Conservation (phyloP, 345 rosid species). For the Gossypium ekmanianum region DNA sequence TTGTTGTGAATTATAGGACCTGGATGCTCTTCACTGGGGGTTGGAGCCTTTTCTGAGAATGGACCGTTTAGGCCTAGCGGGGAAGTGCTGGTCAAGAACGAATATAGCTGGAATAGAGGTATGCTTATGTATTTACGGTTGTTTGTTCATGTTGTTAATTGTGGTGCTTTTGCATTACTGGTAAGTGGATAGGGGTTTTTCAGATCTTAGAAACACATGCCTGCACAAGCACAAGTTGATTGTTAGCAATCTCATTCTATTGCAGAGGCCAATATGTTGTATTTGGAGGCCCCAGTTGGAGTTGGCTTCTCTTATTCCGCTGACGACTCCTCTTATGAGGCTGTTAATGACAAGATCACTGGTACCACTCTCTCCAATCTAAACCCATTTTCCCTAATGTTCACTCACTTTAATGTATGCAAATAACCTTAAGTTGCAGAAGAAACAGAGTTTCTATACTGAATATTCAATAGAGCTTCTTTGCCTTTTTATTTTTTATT, state of each 20-base stretch:
- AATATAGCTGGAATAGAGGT: constrained; percentile 94
- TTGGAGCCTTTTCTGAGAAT: constrained; percentile 94
- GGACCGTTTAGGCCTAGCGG: constrained; percentile 98
- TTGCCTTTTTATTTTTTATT: neutral
- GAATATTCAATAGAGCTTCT: constrained; percentile 30
- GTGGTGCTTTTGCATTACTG: constrained; percentile 1
- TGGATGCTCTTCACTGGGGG: constrained; percentile 97
- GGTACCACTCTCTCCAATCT: constrained; percentile 36
- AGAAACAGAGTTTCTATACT: constrained; percentile 25
- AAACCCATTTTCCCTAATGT: neutral
- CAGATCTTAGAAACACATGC: neutral
- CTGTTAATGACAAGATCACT: constrained; percentile 74
- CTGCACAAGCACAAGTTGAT: constrained; percentile 1
- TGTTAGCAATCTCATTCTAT: constrained; percentile 14
- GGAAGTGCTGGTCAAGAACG: constrained; percentile 60
- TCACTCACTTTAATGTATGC: neutral
- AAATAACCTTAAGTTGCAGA: neutral
- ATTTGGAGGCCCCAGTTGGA: constrained; percentile 88
- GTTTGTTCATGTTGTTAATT: neutral
- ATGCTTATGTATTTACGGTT: neutral
- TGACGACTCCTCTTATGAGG: constrained; percentile 54
- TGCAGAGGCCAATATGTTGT: constrained; percentile 93
- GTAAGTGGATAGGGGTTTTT: neutral
- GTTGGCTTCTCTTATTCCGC: constrained; percentile 94
- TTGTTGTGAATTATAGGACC: constrained; percentile 47